A percentile compares a stretch with the other conserved stretches of the same genome.
phyloP scores from a whole-genome alignment of 768 basidiomycete genomes.

The Calocybe gangraenosa region DNA sequence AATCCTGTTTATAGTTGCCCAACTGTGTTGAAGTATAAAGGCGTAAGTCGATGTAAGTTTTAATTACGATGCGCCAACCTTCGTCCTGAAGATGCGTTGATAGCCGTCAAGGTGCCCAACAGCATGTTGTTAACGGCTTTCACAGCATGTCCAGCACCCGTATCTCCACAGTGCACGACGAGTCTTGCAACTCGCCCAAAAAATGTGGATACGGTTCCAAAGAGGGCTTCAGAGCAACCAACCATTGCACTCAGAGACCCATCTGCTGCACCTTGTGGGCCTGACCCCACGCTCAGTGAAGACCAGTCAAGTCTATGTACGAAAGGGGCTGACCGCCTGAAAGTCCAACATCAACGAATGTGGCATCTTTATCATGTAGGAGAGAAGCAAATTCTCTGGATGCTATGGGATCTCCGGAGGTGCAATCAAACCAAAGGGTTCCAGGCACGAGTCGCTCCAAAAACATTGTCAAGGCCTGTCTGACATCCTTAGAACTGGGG shows the following conservation, averaged over 20 bases:
- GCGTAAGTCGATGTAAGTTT: background rate
- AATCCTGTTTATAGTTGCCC: slow-evolving; percentile 7
- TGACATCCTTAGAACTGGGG: slow-evolving; percentile 9
- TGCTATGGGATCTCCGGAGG: slow-evolving; percentile 7
- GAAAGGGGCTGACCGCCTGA: slow-evolving; percentile 2
- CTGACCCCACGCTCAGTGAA: too few relatives aligned
- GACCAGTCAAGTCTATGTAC: too few relatives aligned
- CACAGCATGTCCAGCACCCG: slow-evolving; percentile 10
- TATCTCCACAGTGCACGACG: slow-evolving; percentile 8
- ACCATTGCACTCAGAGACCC: slow-evolving; percentile 10
- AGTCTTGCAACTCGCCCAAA: background rate
- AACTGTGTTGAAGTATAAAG: slow-evolving; percentile 1
- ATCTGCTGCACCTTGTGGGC: slow-evolving; percentile 8
- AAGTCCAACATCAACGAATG: slow-evolving; percentile 8
- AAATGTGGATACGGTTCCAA: background rate
- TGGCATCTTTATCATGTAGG: background rate
- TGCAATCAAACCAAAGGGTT: slow-evolving; percentile 10
- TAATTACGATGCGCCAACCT: slow-evolving; percentile 1
- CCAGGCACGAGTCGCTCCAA: slow-evolving; percentile 2
- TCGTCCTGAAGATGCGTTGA: slow-evolving; percentile 12
- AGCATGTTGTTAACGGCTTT: slow-evolving; percentile 12
- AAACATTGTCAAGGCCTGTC: background rate
- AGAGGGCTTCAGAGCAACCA: slow-evolving; percentile 6
- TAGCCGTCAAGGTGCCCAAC: slow-evolving; percentile 6
- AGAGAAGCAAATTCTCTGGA: slow-evolving; percentile 1